Percentiles rank a stretch among this genome's conserved stretches.
phyloP scores from a whole-genome alignment of 2,329 filamentous ascomycete genomes.

The Bipolaris oryzae region DNA sequence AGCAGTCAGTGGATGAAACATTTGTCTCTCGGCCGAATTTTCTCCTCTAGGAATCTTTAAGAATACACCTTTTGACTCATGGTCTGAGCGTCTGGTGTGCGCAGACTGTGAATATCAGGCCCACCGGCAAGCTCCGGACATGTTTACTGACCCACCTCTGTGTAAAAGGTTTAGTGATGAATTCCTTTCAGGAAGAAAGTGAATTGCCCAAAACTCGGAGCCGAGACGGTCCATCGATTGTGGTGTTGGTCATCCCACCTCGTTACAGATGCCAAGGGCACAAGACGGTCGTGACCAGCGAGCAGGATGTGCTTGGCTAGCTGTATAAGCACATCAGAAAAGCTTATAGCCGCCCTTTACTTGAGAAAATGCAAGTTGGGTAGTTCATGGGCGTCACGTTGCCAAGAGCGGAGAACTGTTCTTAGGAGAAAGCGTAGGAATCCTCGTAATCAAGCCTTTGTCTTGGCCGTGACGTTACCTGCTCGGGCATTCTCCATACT shows the following conservation, averaged over 20 bases:
- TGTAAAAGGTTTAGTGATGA: neutral
- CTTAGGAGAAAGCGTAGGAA: neutral
- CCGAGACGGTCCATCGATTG: neutral
- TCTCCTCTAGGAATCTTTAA: neutral
- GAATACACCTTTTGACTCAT: neutral
- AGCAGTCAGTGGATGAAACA: neutral
- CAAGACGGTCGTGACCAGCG: neutral
- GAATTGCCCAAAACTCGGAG: neutral
- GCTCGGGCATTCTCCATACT: neutral
- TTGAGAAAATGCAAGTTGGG: neutral
- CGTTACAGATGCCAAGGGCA: neutral
- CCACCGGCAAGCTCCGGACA: neutral
- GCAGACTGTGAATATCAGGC: neutral
- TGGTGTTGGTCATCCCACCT: neutral
- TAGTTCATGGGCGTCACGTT: neutral
- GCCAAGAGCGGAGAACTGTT: neutral
- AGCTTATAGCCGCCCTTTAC: neutral
- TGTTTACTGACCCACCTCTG: neutral
- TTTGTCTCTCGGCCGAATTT: neutral
- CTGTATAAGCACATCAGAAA: neutral
- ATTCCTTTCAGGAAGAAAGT: too few species aligned
- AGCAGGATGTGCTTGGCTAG: neutral
- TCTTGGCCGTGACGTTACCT: conserved; percentile 10
- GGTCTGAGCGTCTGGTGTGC: neutral
- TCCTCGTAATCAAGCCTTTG: conserved; percentile 15